Evolutionary conservation across 495 filamentous ascomycete species (phyloP).

Genomic region (Penicillium crystallinum): DNA sequence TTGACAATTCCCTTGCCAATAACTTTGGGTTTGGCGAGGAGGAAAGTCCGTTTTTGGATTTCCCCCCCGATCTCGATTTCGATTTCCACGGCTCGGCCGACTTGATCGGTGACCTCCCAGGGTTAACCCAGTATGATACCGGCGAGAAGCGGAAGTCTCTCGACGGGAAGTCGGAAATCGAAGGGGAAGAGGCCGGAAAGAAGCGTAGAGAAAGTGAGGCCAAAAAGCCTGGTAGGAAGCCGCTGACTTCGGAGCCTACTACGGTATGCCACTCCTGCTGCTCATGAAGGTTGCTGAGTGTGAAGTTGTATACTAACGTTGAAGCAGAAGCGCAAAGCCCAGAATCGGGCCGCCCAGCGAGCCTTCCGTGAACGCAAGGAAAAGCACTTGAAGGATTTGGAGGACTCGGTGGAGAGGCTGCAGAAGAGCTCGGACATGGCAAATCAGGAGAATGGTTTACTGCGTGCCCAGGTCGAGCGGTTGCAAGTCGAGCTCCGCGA

Average conservation of each 20-base stretch:
- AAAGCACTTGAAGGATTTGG: slow-evolving; percentile 92
- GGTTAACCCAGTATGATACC: slow-evolving; percentile 44
- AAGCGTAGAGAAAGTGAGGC: slow-evolving; percentile 79
- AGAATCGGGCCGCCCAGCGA: slow-evolving; percentile 93
- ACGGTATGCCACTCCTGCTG: slow-evolving; percentile 58
- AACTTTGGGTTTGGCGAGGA: slow-evolving; percentile 50
- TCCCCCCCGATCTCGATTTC: slow-evolving; percentile 67
- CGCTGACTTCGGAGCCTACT: slow-evolving; percentile 89
- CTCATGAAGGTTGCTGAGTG: not conserved
- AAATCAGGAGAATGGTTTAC: slow-evolving; percentile 78
- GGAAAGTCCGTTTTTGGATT: slow-evolving; percentile 80
- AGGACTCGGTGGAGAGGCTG: slow-evolving; percentile 90
- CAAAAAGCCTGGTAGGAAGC: slow-evolving; percentile 96
- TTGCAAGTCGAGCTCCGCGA: slow-evolving; percentile 80
- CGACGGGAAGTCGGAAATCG: slow-evolving; percentile 62
- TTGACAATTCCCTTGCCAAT: slow-evolving; percentile 43
- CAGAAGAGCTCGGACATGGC: slow-evolving; percentile 77
- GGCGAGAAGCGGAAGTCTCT: slow-evolving; percentile 75
- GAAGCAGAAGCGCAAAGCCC: slow-evolving; percentile 92
- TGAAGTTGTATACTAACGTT: slow-evolving; percentile 38
- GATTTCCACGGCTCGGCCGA: slow-evolving; percentile 55
- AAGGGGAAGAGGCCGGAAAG: slow-evolving; percentile 62
- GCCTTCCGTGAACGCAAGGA: slow-evolving; percentile 98
- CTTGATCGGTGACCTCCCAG: slow-evolving; percentile 76
- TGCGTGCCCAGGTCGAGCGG: slow-evolving; percentile 82